Evolutionary conservation across 208 protist genomes (phyloP), one percentile per base, ranked within the genome.

Genomic region (Crithidia expoeki): DNA sequence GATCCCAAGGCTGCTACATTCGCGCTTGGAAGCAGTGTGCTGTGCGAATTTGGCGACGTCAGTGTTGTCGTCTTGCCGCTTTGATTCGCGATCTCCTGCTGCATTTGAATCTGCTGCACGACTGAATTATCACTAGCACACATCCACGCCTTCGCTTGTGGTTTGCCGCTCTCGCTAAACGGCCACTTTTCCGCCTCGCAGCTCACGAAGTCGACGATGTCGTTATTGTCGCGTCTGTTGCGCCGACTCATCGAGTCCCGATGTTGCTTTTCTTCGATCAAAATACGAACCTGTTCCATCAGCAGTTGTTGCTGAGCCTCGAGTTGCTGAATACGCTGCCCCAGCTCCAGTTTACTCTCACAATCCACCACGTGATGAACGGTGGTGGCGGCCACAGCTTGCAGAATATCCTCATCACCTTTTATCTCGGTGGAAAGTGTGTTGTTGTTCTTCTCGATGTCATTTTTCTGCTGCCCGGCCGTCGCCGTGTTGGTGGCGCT

Each of bases 231-330:
- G 16, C 4, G 21, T 4, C 34, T 10, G 33, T 30, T 55, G 53
- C 33, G 11, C 2, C 11, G 17, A 33, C 53, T n/a, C n/a, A 19
- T 9, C 2, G 53, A 16, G 53, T 33, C 56, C 10, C 38, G 38
- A n/a, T 33, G 36, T 38, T 44, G 36, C 38, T 33, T 46, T 6
- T 61, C 56, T 2, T 5, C 38, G 0, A 49, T 11, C 16, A 61
- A 38, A 1, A 33, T 14, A 46, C 27, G 27, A 2, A 64, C 28
- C 27, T 64, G 42, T 21, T 36, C 27, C 58, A 51, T 11, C 38
- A 64, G 14, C 23, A 49, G 11, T 23, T 16, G 36, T 17, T 61
- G 36, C 56, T 61, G 56, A 33, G 21, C 36, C 36, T 61, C 56
- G 1, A 61, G 33, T n/a, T 49, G 56, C 3, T 3, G 14, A 7